Evolutionary conservation across 768 basidiomycete species (phyloP).

Genomic region (Boletus rubescentipes): DNA sequence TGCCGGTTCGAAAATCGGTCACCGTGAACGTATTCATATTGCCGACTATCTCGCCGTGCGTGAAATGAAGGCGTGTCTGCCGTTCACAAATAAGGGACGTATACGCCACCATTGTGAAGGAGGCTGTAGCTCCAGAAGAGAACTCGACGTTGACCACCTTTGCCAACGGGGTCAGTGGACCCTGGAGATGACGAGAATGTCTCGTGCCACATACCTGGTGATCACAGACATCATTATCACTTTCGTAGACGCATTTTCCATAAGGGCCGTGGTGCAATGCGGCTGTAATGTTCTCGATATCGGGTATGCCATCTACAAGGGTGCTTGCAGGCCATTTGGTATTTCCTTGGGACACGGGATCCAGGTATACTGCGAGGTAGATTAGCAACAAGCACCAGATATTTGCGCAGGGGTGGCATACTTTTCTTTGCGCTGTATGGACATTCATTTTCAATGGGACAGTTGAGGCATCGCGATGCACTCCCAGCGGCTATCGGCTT

Average conservation of each 20-base stretch:
- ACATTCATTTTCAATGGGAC: slow-evolving; percentile 68
- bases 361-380: slow-evolving; percentile 66
- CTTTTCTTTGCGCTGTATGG: slow-evolving; percentile 88
- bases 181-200: neutral
- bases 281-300: slow-evolving; percentile 80
- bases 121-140: slow-evolving; percentile 74
- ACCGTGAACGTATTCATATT: slow-evolving; percentile 77
- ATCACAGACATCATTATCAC: slow-evolving; percentile 84
- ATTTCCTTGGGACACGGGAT: slow-evolving; percentile 54
- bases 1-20: slow-evolving; percentile 66
- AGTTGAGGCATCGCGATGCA: slow-evolving; percentile 75
- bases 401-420: slow-evolving; percentile 30
- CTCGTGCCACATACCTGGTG: slow-evolving; percentile 52
- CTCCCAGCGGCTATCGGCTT: slow-evolving; percentile 71
- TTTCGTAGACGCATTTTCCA: slow-evolving; percentile 83
- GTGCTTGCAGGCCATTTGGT: slow-evolving; percentile 62
- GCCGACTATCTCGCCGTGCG: slow-evolving; percentile 86
- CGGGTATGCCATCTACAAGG: slow-evolving; percentile 78
- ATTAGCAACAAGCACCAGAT: neutral
- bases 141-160: slow-evolving; percentile 87
- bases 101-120: slow-evolving; percentile 89
- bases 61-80: slow-evolving; percentile 83
- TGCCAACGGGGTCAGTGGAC: neutral
- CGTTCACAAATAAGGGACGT: slow-evolving; percentile 78
- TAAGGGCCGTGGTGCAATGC: slow-evolving; percentile 73